A percentile compares a stretch with the other conserved stretches of the same genome.
phyloP scores from a whole-genome alignment of 768 basidiomycete genomes.

The Leccinum subgranulosum region DNA sequence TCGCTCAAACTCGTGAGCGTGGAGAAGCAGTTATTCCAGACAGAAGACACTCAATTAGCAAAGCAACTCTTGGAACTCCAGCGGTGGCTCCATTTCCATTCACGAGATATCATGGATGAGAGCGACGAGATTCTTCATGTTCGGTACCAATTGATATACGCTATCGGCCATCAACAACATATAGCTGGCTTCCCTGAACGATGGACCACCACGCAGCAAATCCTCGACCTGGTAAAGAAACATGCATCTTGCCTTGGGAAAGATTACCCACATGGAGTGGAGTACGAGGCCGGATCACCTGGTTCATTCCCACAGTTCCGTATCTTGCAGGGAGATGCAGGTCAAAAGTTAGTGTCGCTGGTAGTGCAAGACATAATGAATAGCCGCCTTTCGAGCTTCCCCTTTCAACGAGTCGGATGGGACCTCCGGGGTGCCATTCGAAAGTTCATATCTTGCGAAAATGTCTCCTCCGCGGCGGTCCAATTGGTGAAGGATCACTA shows the following conservation, averaged over 20 bases:
- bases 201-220: constrained; percentile 33
- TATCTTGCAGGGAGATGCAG: constrained; percentile 13
- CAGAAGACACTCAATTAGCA: not conserved
- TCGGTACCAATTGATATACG: constrained; percentile 37
- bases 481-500: constrained; percentile 8
- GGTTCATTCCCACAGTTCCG: constrained; percentile 27
- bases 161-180: constrained; percentile 28
- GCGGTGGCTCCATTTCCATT: constrained; percentile 19
- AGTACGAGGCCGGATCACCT: constrained; percentile 10
- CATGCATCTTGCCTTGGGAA: constrained; percentile 11
- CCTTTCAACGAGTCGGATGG: constrained; percentile 9
- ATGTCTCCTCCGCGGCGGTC: not conserved
- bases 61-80: constrained; percentile 26
- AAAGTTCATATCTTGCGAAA: constrained; percentile 22
- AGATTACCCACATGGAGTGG: constrained; percentile 10
- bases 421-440: constrained; percentile 8
- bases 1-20: constrained; percentile 48
- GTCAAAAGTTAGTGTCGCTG: constrained; percentile 8
- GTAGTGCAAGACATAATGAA: constrained; percentile 18
- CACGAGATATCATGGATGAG: constrained; percentile 31
- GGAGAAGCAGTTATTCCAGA: constrained; percentile 29
- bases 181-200: constrained; percentile 32
- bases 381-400: constrained; percentile 12
- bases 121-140: constrained; percentile 34
- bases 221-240: constrained; percentile 26